Evolutionary conservation across 768 basidiomycete genomes (phyloP).

Genomic region (Tulasnella sp.): DNA sequence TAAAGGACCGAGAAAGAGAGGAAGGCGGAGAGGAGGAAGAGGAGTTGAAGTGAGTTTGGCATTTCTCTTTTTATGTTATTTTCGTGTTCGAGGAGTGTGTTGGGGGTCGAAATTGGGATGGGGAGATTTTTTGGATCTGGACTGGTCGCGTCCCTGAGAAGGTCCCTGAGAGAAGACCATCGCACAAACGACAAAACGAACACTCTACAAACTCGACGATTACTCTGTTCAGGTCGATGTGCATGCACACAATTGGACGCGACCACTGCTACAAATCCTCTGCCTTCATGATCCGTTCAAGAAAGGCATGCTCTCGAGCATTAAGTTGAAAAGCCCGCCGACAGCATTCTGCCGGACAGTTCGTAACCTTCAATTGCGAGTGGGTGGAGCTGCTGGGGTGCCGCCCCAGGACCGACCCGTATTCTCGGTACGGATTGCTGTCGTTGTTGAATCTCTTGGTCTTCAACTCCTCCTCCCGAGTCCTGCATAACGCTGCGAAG

Average conservation of each 20-base stretch:
- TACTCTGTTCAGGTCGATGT: no score
- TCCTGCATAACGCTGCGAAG: slow-evolving; percentile 2
- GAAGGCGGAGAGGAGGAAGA: slow-evolving; percentile 44
- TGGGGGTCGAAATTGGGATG: neutral
- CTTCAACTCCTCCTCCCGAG: neutral
- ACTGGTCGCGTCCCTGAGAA: neutral
- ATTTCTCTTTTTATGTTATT: slow-evolving; percentile 24
- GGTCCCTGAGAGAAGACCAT: neutral
- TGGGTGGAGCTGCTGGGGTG: no score
- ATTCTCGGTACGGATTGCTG: no score
- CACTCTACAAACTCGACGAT: no score
- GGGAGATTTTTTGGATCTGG: neutral
- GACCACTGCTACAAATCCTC: neutral
- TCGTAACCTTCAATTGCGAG: no score
- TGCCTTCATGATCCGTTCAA: neutral
- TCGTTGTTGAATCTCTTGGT: no score
- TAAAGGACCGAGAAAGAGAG: slow-evolving; percentile 38
- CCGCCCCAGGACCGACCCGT: neutral
- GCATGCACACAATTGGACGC: no score
- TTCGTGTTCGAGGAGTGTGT: neutral
- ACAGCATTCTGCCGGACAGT: neutral
- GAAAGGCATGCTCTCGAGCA: neutral
- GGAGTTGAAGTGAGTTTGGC: slow-evolving; percentile 46
- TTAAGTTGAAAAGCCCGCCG: neutral
- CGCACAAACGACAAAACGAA: no score